Base-by-base conservation (phyloP, 306 rosid genomes). In the Trifolium fragiferum region DNA sequence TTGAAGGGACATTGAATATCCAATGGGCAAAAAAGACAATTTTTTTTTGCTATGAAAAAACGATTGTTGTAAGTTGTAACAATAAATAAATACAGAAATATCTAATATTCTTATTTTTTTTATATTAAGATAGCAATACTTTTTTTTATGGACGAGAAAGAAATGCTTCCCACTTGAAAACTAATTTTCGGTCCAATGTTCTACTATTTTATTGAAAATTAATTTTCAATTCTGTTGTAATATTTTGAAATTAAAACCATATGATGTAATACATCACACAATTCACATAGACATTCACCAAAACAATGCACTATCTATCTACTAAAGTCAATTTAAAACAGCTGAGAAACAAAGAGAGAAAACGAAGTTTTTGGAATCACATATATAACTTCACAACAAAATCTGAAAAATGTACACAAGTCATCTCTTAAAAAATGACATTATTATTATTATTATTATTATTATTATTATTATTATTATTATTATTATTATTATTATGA, bases 281-380 rank as follows among this genome's bases (percentile, higher is more conserved):
- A 3, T 3, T 12, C 4, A 9, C 38, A 21, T 8, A 41, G 0
- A 21, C 7, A 5, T 46, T 67, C 59, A 15, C 25, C 60, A 68
- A 6, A 43, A 49, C n/a, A 30, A n/a, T n/a, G n/a, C 25, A 68
- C 6, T 27, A 4, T n/a, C 21, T 12, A 30, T 49, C 30, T 68
- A 30, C n/a, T 23, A 6, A 49, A 33, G 74, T 33, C 63, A 51
- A 70, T 18, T 50, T 18, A 50, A 35, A 37, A 54, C 63, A 51
- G 50, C 35, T 70, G 44, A n/a, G 20, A 12, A 33, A 11, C n/a
- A 33, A 51, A 32, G 30, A 51, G 7, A 18, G 49, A 51, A 51
- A 70, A 32, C 20, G 2, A 16, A 50, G 63, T 19, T 32, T 70
- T 70, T 51, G 74, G 63, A 70, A 51, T 68, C 30, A n/a, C 6